A percentile compares a stretch with the other conserved stretches of the same genome.
These are phyloP conservation scores for Urtica urens DNA, from an alignment of 306 rosid species.

Conservation along the genomic window DNA sequence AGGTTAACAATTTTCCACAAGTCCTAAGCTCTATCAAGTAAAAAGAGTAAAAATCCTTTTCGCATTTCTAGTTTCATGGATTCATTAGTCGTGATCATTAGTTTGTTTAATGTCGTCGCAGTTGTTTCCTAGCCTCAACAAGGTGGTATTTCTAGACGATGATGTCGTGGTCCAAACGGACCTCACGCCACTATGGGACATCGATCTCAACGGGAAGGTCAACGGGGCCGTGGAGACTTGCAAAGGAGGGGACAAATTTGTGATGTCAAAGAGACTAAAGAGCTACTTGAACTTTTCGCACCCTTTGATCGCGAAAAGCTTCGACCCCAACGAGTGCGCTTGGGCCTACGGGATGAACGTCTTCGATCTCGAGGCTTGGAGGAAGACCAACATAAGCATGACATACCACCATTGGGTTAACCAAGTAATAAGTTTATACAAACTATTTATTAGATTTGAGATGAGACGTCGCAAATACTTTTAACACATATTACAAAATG, in stretches of 20 bases:
- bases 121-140: constrained; percentile 89
- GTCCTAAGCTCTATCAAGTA: too few species aligned
- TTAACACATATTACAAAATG: too few species aligned
- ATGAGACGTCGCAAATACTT: too few species aligned
- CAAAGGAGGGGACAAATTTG: constrained; percentile 78
- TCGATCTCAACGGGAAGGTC: constrained; percentile 81
- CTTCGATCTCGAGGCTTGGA: constrained; percentile 92
- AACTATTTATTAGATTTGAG: too few species aligned
- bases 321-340: constrained; percentile 74
- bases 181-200: constrained; percentile 97
- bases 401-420: constrained; percentile 85
- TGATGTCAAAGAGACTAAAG: constrained; percentile 87
- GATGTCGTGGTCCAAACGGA: constrained; percentile 94
- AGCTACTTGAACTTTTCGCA: constrained; percentile 97
- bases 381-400: constrained; percentile 85
- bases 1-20: constrained; percentile 69
- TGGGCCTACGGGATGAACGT: constrained; percentile 99
- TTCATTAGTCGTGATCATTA: neutral
- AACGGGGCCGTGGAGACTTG: constrained; percentile 99
- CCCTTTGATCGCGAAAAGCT: constrained; percentile 52
- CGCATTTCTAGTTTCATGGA: neutral
- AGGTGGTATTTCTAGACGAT: constrained; percentile 91
- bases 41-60: neutral
- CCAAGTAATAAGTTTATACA: constrained; percentile 55
- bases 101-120: constrained; percentile 21